Evolutionary conservation across 192 early-diverging fungal species (phyloP).

Genomic region (Entomortierella beljakovae): DNA sequence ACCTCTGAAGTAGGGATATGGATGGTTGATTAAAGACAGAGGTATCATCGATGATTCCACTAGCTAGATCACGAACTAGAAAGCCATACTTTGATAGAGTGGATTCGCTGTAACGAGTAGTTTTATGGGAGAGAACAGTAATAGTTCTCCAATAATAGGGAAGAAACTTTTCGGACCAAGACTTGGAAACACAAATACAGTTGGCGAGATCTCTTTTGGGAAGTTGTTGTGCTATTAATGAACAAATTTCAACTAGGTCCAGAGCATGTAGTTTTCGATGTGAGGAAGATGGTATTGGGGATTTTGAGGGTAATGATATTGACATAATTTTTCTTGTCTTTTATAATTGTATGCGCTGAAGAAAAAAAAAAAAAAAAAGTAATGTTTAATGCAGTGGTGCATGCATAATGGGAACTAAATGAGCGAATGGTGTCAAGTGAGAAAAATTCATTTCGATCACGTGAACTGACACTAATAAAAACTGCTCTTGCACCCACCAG

Average conservation of each 20-base stretch:
- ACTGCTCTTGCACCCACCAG: too few relatives aligned
- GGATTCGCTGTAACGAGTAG: background rate
- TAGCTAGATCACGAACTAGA: slow-evolving; percentile 10
- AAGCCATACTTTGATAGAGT: slow-evolving; percentile 7
- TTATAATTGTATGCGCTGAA: too few relatives aligned
- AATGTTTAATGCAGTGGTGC: too few relatives aligned
- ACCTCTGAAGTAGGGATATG: background rate
- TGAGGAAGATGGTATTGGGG: background rate
- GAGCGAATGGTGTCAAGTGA: too few relatives aligned
- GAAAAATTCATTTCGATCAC: too few relatives aligned
- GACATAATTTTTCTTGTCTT: too few relatives aligned
- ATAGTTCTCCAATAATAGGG: slow-evolving; percentile 28
- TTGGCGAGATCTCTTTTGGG: slow-evolving; percentile 18
- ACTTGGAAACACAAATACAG: slow-evolving; percentile 28
- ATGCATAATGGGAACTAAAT: too few relatives aligned
- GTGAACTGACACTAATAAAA: too few relatives aligned
- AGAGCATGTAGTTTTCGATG: slow-evolving; percentile 15
- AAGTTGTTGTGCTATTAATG: slow-evolving; percentile 12
- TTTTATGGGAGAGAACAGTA: background rate
- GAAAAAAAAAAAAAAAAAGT: too few relatives aligned
- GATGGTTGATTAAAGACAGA: slow-evolving; percentile 38
- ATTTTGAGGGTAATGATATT: background rate
- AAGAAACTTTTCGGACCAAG: slow-evolving; percentile 13
- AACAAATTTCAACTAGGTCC: slow-evolving; percentile 26
- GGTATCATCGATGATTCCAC: slow-evolving; percentile 23